Conservation (phyloP, 768 basidiomycete species). For the Leccinum imitatum region DNA sequence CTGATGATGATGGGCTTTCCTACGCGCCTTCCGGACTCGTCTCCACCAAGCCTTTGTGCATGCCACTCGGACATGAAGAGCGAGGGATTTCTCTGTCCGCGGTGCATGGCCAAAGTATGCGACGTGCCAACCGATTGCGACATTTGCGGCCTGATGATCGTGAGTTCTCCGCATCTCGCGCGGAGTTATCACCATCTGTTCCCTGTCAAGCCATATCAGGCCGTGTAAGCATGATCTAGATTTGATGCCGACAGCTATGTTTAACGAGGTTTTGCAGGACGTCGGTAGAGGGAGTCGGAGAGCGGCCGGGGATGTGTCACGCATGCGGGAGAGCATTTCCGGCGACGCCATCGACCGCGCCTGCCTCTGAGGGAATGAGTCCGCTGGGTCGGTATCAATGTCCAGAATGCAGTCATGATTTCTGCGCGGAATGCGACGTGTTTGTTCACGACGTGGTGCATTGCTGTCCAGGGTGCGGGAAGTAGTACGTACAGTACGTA, state of each 20-base stretch:
- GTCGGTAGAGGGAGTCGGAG: constrained; percentile 38
- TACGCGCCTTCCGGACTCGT: constrained; percentile 81
- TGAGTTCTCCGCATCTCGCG: constrained; percentile 95
- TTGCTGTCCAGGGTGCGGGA: constrained; percentile 87
- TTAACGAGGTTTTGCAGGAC: constrained; percentile 31
- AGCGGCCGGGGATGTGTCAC: constrained; percentile 54
- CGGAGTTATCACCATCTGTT: constrained; percentile 95
- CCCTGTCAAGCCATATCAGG: constrained; percentile 82
- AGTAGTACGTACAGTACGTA: constrained; percentile 32
- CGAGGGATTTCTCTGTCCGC: constrained; percentile 93
- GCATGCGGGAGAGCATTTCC: constrained; percentile 79
- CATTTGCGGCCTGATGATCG: constrained; percentile 96
- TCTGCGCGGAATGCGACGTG: constrained; percentile 94
- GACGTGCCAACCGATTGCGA: constrained; percentile 98
- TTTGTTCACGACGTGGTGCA: constrained; percentile 96
- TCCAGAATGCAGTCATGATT: constrained; percentile 80
- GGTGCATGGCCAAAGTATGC: constrained; percentile 91
- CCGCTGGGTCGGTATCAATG: constrained; percentile 87
- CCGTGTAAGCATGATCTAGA: constrained; percentile 61
- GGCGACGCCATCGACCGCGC: constrained; percentile 34
- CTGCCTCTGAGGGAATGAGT: constrained; percentile 67
- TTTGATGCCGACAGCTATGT: constrained; percentile 1
- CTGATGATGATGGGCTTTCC: constrained; percentile 99
- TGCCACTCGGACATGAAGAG: constrained; percentile 93
- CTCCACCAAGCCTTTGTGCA: constrained; percentile 81